phyloP scores from a whole-genome alignment of 441 rosid genomes.

The Rhodomyrtus psidioides region DNA sequence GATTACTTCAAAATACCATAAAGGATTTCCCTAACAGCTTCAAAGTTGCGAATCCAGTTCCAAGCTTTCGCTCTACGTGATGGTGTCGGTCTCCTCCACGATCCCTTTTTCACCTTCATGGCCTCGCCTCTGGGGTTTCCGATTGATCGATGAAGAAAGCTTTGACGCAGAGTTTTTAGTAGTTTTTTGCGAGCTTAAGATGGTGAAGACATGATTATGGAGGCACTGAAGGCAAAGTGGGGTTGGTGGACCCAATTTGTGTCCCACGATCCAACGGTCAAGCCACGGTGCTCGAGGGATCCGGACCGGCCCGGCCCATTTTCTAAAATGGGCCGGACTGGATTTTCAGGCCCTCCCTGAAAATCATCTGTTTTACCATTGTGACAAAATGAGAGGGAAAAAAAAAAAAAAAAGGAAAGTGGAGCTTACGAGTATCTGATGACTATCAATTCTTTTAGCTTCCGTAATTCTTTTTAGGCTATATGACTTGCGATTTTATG shows the following conservation, averaged over 20 bases:
- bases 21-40: background rate
- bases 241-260: background rate
- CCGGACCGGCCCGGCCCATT: background rate
- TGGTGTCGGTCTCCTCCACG: background rate
- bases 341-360: background rate
- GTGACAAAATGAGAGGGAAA: too few species aligned
- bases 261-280: background rate
- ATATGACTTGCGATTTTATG: too few species aligned
- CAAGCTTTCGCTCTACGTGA: background rate
- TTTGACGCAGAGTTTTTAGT: background rate
- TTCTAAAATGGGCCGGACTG: background rate
- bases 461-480: too few species aligned
- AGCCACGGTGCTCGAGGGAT: background rate
- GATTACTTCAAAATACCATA: too few species aligned
- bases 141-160: background rate
- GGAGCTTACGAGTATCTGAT: too few species aligned
- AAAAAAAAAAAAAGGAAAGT: too few species aligned
- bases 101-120: background rate
- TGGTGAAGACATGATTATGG: background rate
- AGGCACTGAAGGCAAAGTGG: background rate
- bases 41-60: background rate
- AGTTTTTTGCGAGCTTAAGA: background rate
- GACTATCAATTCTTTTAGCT: too few species aligned
- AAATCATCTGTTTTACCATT: too few species aligned
- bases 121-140: background rate